Percentiles rank a stretch among this genome's conserved stretches.
Evolutionary conservation across 148 eudicot genomes (phyloP).

Genomic region (Camellia lanceoleosa): DNA sequence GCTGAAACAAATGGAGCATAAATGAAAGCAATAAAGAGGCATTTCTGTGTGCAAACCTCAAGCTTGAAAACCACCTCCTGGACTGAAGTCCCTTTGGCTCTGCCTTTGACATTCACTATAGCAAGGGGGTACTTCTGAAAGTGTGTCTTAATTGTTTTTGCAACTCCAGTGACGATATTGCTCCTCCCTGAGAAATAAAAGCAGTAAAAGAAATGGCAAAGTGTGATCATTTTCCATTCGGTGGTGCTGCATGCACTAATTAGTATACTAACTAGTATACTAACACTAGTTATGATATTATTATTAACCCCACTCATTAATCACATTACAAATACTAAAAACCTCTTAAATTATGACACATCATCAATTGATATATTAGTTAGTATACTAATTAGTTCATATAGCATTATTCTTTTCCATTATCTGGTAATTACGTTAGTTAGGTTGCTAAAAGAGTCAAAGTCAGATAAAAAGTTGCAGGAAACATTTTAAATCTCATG

Average conservation of each 20-base stretch:
- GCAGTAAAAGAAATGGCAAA: background rate
- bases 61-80: conserved; percentile 73
- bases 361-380: too few relatives aligned
- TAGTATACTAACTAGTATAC: too few relatives aligned
- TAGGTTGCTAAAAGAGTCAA: too few relatives aligned
- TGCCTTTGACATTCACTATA: conserved; percentile 85
- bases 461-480: background rate
- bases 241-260: too few relatives aligned
- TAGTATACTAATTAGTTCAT: too few relatives aligned
- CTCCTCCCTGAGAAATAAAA: conserved; percentile 53
- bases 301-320: too few relatives aligned
- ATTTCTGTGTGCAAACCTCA: conserved; percentile 54
- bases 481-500: background rate
- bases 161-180: conserved; percentile 72
- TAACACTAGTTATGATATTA: too few relatives aligned
- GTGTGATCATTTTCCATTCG: background rate
- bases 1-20: too few relatives aligned
- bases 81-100: conserved; percentile 90
- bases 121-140: conserved; percentile 85
- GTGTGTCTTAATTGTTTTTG: conserved; percentile 71
- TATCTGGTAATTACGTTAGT: too few relatives aligned
- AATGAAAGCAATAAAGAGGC: background rate
- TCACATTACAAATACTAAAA: too few relatives aligned
- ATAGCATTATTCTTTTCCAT: too few relatives aligned
- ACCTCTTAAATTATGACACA: too few relatives aligned